phyloP scores from a whole-genome alignment of 768 basidiomycete genomes.

The Russula compacta region DNA sequence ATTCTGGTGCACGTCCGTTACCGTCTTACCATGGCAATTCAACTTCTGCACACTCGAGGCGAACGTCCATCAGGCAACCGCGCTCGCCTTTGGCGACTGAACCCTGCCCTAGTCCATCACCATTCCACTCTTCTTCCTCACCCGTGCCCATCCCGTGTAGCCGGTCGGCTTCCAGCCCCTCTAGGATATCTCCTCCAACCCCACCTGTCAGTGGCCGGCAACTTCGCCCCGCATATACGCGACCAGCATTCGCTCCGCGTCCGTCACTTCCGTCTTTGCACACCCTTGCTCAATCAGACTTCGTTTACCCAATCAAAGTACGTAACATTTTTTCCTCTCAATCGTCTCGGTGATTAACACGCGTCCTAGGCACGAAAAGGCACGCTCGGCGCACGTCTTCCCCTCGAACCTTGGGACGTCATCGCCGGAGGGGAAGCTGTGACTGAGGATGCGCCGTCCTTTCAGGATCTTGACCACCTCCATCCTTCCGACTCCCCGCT shows the following conservation, averaged over 20 bases:
- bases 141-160: slow-evolving; percentile 13
- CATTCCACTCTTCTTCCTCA: slow-evolving; percentile 1
- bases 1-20: slow-evolving; percentile 28
- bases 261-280: slow-evolving; percentile 38
- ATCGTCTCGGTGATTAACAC: background rate
- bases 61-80: slow-evolving; percentile 7
- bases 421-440: slow-evolving; percentile 10
- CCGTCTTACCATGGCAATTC: slow-evolving; percentile 12
- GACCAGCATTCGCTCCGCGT: slow-evolving; percentile 32
- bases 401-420: slow-evolving; percentile 35
- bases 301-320: slow-evolving; percentile 33
- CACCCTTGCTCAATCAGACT: slow-evolving; percentile 31
- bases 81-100: slow-evolving; percentile 15
- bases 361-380: slow-evolving; percentile 32
- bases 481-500: slow-evolving; percentile 3
- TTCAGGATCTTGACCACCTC: slow-evolving; percentile 8
- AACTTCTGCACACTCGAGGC: slow-evolving; percentile 15
- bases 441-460: slow-evolving; percentile 6
- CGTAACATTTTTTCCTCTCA: slow-evolving; percentile 2
- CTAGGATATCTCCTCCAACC: slow-evolving; percentile 8
- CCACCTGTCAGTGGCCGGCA: slow-evolving; percentile 22
- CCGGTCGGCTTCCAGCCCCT: slow-evolving; percentile 19
- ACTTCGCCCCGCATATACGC: slow-evolving; percentile 33
- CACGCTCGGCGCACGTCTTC: slow-evolving; percentile 34
- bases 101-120: background rate